Percentiles rank a stretch among this genome's conserved stretches.
phyloP scores from a whole-genome alignment of 495 filamentous ascomycete genomes.

The Podospora fimiseda region DNA sequence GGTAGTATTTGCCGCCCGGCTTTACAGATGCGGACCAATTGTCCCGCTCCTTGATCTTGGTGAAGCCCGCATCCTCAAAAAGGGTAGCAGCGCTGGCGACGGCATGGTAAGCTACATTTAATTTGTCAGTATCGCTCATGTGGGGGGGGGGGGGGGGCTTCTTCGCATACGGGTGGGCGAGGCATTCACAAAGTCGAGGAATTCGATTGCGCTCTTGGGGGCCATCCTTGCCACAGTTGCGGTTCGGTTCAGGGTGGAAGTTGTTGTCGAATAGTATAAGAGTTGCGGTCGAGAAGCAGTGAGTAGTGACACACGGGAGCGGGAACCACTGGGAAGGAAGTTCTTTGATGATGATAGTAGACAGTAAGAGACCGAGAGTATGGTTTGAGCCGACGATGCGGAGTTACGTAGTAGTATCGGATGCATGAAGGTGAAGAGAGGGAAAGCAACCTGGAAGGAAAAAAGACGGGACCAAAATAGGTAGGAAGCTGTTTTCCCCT shows the following conservation, averaged over 20 bases:
- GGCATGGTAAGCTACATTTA: constrained; percentile 77
- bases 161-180: constrained; percentile 90
- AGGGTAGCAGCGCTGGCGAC: constrained; percentile 70
- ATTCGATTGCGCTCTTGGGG: constrained; percentile 65
- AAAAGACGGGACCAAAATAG: too few species aligned
- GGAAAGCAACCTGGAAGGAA: too few species aligned
- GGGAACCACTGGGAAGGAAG: too few species aligned
- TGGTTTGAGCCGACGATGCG: too few species aligned
- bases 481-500: too few species aligned
- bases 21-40: constrained; percentile 74
- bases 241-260: neutral
- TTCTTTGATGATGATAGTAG: too few species aligned
- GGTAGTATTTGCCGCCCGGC: constrained; percentile 90
- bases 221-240: constrained; percentile 42
- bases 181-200: constrained; percentile 88
- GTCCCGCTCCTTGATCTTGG: constrained; percentile 83
- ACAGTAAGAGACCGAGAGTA: neutral
- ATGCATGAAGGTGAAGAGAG: too few species aligned
- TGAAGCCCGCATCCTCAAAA: constrained; percentile 76
- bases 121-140: neutral
- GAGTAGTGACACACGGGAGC: neutral
- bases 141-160: neutral
- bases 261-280: constrained; percentile 3
- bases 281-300: neutral
- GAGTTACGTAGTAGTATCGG: too few species aligned